Evolutionary conservation across 2,329 filamentous ascomycete genomes (phyloP).

Genomic region (Fusarium sp.): DNA sequence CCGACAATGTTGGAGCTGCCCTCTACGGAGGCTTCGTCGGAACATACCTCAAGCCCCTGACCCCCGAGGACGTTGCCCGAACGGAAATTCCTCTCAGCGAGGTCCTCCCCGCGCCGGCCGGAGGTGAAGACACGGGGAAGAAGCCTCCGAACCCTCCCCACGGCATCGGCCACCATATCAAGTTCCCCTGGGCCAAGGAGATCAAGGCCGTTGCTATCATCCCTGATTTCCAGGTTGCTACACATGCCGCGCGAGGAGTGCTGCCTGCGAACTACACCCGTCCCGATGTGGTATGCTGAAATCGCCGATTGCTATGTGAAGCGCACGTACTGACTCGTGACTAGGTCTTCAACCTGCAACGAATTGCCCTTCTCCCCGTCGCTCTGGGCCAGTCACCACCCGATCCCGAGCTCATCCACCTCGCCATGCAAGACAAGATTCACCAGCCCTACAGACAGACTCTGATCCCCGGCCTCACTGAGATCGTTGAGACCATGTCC

Average conservation of each 20-base stretch:
- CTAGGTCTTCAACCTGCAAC: slow-evolving; percentile 91
- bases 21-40: slow-evolving; percentile 97
- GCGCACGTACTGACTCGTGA: slow-evolving; percentile 33
- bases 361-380: slow-evolving; percentile 89
- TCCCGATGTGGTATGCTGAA: slow-evolving; percentile 76
- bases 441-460: slow-evolving; percentile 95
- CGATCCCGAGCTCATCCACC: slow-evolving; percentile 92
- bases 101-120: slow-evolving; percentile 88
- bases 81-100: slow-evolving; percentile 95
- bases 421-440: slow-evolving; percentile 98
- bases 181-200: slow-evolving; percentile 91
- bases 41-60: slow-evolving; percentile 92
- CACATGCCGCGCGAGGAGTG: slow-evolving; percentile 87
- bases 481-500: slow-evolving; percentile 91
- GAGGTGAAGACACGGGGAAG: slow-evolving; percentile 89
- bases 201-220: slow-evolving; percentile 98
- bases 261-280: slow-evolving; percentile 83
- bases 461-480: slow-evolving; percentile 89
- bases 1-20: slow-evolving; percentile 93
- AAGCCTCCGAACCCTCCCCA: slow-evolving; percentile 88
- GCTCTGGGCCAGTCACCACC: slow-evolving; percentile 90
- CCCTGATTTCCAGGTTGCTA: slow-evolving; percentile 95
- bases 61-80: slow-evolving; percentile 87
- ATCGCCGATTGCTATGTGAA: background rate
- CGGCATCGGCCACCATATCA: slow-evolving; percentile 95